phyloP scores from a whole-genome alignment of 2,329 filamentous ascomycete genomes.

The Akanthomyces dipterigenus region DNA sequence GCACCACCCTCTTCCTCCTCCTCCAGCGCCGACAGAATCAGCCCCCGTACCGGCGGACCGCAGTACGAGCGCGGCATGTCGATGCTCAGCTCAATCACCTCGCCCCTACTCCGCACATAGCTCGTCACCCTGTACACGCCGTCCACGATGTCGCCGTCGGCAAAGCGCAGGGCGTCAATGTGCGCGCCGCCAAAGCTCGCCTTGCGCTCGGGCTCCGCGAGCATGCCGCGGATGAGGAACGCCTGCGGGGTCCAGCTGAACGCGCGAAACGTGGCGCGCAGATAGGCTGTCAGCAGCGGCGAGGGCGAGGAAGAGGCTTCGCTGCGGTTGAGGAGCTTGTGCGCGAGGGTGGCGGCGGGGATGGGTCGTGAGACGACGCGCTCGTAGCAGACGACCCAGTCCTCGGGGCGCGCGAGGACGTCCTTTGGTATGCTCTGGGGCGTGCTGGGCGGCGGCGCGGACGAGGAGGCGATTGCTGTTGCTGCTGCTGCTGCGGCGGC shows the following conservation, averaged over 20 bases:
- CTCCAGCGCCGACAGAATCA: conserved; percentile 13
- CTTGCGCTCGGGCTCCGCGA: conserved; percentile 16
- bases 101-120: conserved; percentile 19
- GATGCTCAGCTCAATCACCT: conserved; percentile 24
- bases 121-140: conserved; percentile 25
- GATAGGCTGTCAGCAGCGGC: conserved; percentile 20
- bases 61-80: conserved; percentile 18
- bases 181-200: conserved; percentile 21
- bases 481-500: no score
- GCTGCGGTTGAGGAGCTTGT: not conserved
- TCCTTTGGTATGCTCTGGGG: conserved; percentile 17
- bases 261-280: conserved; percentile 23
- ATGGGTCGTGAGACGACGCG: conserved; percentile 21
- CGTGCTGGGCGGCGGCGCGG: not conserved
- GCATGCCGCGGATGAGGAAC: conserved; percentile 20
- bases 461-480: not conserved
- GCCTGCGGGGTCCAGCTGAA: conserved; percentile 29
- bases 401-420: conserved; percentile 15
- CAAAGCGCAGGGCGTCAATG: conserved; percentile 20
- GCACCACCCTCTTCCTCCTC: not conserved
- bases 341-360: conserved; percentile 8
- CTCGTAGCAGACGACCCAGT: conserved; percentile 24
- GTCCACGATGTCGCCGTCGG: conserved; percentile 23
- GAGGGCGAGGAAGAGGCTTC: conserved; percentile 10
- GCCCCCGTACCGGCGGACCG: conserved; percentile 13